Evolutionary conservation across 345 rosid genomes (phyloP).

Genomic region (Bretschneidera sinensis): DNA sequence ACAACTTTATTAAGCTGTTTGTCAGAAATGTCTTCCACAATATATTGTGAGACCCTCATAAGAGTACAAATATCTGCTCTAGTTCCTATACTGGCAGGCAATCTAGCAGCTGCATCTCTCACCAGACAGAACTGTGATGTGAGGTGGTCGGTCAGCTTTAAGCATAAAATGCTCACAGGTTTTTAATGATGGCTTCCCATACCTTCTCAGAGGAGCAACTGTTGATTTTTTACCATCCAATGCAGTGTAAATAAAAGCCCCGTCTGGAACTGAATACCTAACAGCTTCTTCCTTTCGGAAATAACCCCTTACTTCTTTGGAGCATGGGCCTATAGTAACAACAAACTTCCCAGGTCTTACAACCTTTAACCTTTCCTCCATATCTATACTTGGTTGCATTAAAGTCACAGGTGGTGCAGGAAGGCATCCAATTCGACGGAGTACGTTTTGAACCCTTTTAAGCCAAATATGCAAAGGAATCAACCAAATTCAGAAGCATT

Average conservation of each 20-base stretch:
- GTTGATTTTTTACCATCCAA: slow-evolving; percentile 40
- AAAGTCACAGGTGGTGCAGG: slow-evolving; percentile 35
- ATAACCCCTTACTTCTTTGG: slow-evolving; percentile 32
- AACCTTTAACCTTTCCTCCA: slow-evolving; percentile 34
- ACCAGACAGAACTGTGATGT: slow-evolving; percentile 36
- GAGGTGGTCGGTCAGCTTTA: slow-evolving; percentile 40
- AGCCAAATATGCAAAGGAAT: slow-evolving; percentile 40
- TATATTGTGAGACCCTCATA: slow-evolving; percentile 33
- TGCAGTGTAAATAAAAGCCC: slow-evolving; percentile 38
- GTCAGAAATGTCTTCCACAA: slow-evolving; percentile 36
- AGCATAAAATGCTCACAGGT: slow-evolving; percentile 44
- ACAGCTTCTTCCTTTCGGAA: slow-evolving; percentile 35
- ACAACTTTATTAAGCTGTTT: slow-evolving; percentile 33
- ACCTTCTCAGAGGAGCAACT: slow-evolving; percentile 40
- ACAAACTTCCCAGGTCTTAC: slow-evolving; percentile 31
- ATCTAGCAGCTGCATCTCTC: slow-evolving; percentile 40
- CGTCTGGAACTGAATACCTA: slow-evolving; percentile 36
- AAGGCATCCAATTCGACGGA: slow-evolving; percentile 37
- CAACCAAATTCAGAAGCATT: slow-evolving; percentile 29
- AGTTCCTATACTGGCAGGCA: slow-evolving; percentile 36
- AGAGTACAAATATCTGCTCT: slow-evolving; percentile 42
- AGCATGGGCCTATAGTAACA: slow-evolving; percentile 25
- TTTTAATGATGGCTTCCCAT: slow-evolving; percentile 37
- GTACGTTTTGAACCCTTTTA: slow-evolving; percentile 33
- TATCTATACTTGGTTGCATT: slow-evolving; percentile 24